Conservation (phyloP, 208 protist genomes). For the Crithidia acanthocephali region DNA sequence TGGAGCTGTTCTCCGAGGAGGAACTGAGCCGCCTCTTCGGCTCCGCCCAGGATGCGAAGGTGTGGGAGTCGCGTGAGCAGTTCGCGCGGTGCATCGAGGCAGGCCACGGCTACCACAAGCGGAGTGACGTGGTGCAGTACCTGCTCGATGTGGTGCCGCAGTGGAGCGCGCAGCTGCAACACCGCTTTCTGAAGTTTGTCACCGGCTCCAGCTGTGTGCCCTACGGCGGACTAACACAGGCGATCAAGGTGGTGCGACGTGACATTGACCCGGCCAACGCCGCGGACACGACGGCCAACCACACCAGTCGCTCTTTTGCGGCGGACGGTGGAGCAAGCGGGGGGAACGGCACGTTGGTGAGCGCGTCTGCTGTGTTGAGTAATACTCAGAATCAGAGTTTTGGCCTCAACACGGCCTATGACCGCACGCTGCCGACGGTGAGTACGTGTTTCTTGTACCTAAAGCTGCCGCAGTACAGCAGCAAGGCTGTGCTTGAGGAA, state of each 20-base stretch:
- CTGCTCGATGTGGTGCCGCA: conserved; percentile 61
- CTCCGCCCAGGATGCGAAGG: conserved; percentile 46
- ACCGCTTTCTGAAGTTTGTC: conserved; percentile 81
- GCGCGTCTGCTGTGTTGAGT: conserved; percentile 2
- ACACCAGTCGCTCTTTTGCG: background rate
- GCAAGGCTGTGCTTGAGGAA: conserved; percentile 62
- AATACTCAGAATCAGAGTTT: conserved; percentile 14
- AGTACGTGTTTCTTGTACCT: conserved; percentile 97
- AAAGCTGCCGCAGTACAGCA: conserved; percentile 95
- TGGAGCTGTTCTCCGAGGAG: conserved; percentile 58
- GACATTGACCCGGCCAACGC: conserved; percentile 23
- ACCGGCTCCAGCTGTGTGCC: conserved; percentile 73
- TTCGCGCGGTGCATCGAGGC: conserved; percentile 49
- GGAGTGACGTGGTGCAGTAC: conserved; percentile 54
- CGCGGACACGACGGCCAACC: conserved; percentile 9
- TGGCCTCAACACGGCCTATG: conserved; percentile 4
- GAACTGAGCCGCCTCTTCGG: conserved; percentile 68
- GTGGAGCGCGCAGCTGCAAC: conserved; percentile 68
- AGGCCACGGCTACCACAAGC: conserved; percentile 67
- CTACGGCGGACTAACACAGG: conserved; percentile 53
- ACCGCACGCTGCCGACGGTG: conserved; percentile 85
- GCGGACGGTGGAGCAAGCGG: background rate
- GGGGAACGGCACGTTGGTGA: conserved; percentile 2
- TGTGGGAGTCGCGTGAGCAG: conserved; percentile 60
- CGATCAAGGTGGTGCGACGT: conserved; percentile 85